phyloP scores from a whole-genome alignment of 2,329 filamentous ascomycete species.

The Penicillium sp. region DNA sequence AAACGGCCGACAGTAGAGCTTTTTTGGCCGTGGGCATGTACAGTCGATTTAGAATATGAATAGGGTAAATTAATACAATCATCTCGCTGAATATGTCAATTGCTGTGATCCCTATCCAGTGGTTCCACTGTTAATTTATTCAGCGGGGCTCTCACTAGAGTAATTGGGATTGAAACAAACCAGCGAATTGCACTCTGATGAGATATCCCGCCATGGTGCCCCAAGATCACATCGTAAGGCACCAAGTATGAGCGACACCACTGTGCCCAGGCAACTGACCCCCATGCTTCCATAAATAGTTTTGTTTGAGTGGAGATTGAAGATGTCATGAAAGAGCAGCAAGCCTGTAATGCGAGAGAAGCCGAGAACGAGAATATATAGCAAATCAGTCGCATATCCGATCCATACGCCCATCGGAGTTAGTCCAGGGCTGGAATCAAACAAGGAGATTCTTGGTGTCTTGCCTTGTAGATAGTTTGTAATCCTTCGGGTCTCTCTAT shows the following conservation, averaged over 20 bases:
- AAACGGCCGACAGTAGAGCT: neutral
- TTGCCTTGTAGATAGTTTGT: neutral
- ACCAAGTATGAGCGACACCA: neutral
- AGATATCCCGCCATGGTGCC: neutral
- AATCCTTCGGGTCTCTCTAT: neutral
- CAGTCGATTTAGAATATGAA: neutral
- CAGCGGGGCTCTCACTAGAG: neutral
- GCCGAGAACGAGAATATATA: neutral
- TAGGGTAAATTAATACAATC: neutral
- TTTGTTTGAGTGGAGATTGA: neutral
- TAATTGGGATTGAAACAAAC: neutral
- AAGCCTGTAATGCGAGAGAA: neutral
- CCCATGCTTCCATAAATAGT: neutral
- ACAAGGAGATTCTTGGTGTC: neutral
- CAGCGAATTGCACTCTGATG: neutral
- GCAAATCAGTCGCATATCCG: neutral
- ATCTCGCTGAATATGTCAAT: neutral
- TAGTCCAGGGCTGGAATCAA: neutral
- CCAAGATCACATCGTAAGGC: neutral
- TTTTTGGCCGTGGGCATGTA: neutral
- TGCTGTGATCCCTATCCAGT: neutral
- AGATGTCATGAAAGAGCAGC: neutral
- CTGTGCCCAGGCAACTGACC: neutral
- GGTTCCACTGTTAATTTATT: neutral
- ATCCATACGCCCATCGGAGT: neutral